phyloP scores from a whole-genome alignment of 129 eudicot species.

The Artemisia annua region DNA sequence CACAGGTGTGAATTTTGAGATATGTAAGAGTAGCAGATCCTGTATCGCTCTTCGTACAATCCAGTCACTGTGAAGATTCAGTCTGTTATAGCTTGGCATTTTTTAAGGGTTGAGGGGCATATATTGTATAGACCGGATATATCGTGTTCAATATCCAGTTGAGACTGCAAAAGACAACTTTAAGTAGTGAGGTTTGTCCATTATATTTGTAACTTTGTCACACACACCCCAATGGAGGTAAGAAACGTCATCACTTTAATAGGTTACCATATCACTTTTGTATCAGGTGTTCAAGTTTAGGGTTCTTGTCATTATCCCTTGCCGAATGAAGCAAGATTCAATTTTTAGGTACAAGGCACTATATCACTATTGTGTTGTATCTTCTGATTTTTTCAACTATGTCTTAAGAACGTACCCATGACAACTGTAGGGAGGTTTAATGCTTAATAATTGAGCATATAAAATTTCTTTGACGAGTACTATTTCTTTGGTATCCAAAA shows the following conservation, averaged over 20 bases:
- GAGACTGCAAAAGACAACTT: neutral
- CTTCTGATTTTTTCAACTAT: neutral
- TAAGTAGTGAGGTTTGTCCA: conserved; percentile 10
- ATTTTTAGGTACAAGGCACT: conserved; percentile 18
- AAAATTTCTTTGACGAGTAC: too few species aligned
- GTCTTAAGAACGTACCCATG: neutral
- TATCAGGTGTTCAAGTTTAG: neutral
- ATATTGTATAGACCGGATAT: conserved; percentile 22
- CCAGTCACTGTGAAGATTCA: conserved; percentile 14
- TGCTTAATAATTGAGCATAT: neutral
- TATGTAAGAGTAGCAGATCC: neutral
- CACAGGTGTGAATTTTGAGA: conserved; percentile 30
- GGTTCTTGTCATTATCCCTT: neutral
- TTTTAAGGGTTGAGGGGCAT: conserved; percentile 6
- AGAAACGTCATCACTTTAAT: conserved; percentile 6
- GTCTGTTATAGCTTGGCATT: neutral
- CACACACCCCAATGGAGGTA: conserved; percentile 1
- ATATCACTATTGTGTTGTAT: neutral
- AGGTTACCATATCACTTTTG: conserved; percentile 6
- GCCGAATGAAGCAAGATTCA: neutral
- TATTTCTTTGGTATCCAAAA: too few species aligned
- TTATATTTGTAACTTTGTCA: neutral
- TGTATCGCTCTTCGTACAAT: neutral
- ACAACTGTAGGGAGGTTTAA: conserved; percentile 12
- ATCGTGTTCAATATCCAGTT: conserved; percentile 15